Evolutionary conservation across 306 rosid genomes (phyloP).

Genomic region (Prunus salicina): DNA sequence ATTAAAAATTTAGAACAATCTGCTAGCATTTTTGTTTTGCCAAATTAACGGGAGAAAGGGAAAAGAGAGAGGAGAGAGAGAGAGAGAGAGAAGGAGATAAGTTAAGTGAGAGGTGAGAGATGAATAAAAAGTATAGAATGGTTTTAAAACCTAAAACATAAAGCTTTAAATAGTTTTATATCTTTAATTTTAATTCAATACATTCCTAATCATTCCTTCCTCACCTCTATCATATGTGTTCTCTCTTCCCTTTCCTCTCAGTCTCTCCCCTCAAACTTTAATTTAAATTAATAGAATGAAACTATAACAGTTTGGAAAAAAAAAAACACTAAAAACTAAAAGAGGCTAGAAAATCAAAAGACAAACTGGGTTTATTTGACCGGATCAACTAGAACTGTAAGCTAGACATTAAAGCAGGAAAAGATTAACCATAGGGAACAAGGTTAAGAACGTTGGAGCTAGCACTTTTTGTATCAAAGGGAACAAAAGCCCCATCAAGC

Average conservation of each 20-base stretch:
- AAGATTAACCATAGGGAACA: neutral
- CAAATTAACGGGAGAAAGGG: neutral
- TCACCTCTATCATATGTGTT: neutral
- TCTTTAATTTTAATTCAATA: neutral
- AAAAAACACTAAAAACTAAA: too few species aligned
- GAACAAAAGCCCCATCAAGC: neutral
- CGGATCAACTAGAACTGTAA: neutral
- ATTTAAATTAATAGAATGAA: neutral
- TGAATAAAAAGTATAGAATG: neutral
- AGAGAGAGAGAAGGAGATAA: neutral
- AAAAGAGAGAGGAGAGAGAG: neutral
- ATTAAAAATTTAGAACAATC: neutral
- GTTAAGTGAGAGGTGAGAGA: neutral
- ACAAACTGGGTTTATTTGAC: neutral
- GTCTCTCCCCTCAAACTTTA: neutral
- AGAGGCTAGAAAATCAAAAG: neutral
- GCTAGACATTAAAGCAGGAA: neutral
- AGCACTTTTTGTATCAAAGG: neutral
- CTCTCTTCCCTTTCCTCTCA: neutral
- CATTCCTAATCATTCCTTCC: neutral
- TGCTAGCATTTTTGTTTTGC: neutral
- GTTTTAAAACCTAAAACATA: neutral
- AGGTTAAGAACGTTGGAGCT: neutral
- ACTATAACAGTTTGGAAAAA: neutral
- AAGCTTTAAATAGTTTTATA: too few species aligned